Conservation (phyloP, 352 stramenopile species). For the Pythium dissotocum region DNA sequence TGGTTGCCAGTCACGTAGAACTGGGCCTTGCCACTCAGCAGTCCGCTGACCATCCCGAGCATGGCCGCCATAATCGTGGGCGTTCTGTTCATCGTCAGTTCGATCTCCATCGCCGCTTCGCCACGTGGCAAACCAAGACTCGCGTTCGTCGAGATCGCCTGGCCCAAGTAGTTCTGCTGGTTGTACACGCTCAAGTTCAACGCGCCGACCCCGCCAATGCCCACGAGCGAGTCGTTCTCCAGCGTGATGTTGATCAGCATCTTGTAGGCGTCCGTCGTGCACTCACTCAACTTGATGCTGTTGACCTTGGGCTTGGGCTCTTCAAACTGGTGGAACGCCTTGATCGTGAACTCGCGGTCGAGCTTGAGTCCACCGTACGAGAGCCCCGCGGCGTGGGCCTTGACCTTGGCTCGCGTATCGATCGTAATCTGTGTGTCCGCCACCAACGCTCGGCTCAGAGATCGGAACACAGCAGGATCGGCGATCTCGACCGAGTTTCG, state of each 20-base stretch:
- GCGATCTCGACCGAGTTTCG: slow-evolving; percentile 35
- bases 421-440: slow-evolving; percentile 40
- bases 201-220: slow-evolving; percentile 53
- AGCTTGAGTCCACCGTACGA: slow-evolving; percentile 54
- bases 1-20: slow-evolving; percentile 62
- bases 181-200: slow-evolving; percentile 79
- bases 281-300: slow-evolving; percentile 53
- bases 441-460: slow-evolving; percentile 43
- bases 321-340: slow-evolving; percentile 61
- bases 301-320: slow-evolving; percentile 47
- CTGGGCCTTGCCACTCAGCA: slow-evolving; percentile 39
- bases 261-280: slow-evolving; percentile 37
- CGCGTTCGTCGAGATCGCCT: slow-evolving; percentile 45
- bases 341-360: slow-evolving; percentile 42
- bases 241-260: slow-evolving; percentile 70
- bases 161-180: slow-evolving; percentile 59
- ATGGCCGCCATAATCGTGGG: slow-evolving; percentile 29
- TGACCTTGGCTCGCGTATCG: slow-evolving; percentile 38
- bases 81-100: slow-evolving; percentile 41
- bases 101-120: slow-evolving; percentile 46
- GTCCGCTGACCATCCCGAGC: slow-evolving; percentile 40
- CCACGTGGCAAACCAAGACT: slow-evolving; percentile 35
- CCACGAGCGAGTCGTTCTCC: slow-evolving; percentile 44
- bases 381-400: slow-evolving; percentile 47
- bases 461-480: slow-evolving; percentile 44